Base-by-base conservation (phyloP, 176 grass and related monocot genomes). In the Ensete glaucum region DNA sequence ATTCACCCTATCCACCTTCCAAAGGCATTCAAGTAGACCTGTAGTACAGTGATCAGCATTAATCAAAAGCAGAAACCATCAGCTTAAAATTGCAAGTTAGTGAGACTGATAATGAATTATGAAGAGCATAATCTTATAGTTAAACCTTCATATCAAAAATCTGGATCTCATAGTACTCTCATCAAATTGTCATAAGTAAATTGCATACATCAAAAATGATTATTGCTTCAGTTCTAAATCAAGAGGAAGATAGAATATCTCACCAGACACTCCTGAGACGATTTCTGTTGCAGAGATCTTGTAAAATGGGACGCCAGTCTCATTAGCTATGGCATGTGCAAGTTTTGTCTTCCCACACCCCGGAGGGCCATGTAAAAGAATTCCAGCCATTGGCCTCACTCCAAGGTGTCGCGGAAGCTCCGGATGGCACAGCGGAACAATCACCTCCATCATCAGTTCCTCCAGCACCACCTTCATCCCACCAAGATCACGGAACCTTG, bases 331-430 rank as follows among this genome's bases (percentile, higher is more conserved):
- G 7, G 95, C 95, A 12, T 94, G 90, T 0, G 95, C 95, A 9
- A 99, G 85, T 2, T 91, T 91, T 62, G 95, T 93, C 83, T 94
- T 99, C 22, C 95, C 95, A 1, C 95, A 99, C 8, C 95, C 95
- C 0, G 95, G 95, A 2, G 95, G 95, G 1, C 90, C 90, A 14
- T 94, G 90, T 34, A 98, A 82, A 26, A 98, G 78, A 64, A 98
- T 71, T 51, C 90, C 95, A 0, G 90, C 82, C 14, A 93, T 88
- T 11, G 88, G 95, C 53, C 76, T 83, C 57, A 99, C 90, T 2
- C 95, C 95, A 12, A 99, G 90, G 54, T 74, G 72, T 2, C 26
- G 83, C 1, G 90, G 88, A 22, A 99, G 65, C 84, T 94, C 73
- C 0, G 95, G 95, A 69, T 94, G 88, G 82, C 86, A 93, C 26